phyloP scores from a whole-genome alignment of 768 basidiomycete genomes.

The Obba rivulosa region DNA sequence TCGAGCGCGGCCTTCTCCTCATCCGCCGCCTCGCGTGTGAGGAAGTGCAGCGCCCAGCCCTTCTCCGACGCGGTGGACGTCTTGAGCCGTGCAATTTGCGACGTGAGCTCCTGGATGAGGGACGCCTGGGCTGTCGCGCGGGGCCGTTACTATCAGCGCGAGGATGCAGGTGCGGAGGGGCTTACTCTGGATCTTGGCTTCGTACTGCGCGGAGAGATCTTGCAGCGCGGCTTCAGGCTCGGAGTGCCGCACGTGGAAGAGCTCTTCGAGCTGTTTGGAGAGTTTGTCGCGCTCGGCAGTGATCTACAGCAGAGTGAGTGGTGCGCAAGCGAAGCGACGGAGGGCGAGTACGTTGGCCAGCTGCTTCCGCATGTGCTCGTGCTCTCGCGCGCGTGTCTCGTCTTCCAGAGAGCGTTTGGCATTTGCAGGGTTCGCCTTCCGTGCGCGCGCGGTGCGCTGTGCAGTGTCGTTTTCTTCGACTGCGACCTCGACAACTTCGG shows the following conservation, averaged over 20 bases:
- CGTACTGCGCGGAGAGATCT: conserved; percentile 44
- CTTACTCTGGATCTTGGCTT: conserved; percentile 49
- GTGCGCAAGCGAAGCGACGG: neutral
- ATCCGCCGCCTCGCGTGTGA: conserved; percentile 71
- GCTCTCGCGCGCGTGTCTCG: conserved; percentile 10
- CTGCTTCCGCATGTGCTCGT: conserved; percentile 17
- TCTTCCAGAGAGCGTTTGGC: conserved; percentile 7
- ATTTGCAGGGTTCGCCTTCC: conserved; percentile 12
- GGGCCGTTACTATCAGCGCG: too few species aligned
- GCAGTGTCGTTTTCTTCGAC: conserved; percentile 11
- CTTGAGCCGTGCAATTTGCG: conserved; percentile 44
- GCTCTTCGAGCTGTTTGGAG: conserved; percentile 52
- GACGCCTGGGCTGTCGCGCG: conserved; percentile 48
- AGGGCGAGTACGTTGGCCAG: conserved; percentile 20
- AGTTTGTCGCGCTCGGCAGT: conserved; percentile 28
- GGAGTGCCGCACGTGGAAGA: conserved; percentile 51
- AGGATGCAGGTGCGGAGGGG: neutral
- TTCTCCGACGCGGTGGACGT: conserved; percentile 44
- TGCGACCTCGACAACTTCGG: conserved; percentile 4
- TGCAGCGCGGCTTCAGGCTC: conserved; percentile 57
- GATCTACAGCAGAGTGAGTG: conserved; percentile 8
- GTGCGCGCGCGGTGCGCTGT: neutral
- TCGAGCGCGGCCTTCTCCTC: conserved; percentile 55
- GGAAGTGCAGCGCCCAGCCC: conserved; percentile 51
- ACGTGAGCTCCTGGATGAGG: conserved; percentile 48